Conservation (phyloP, 345 rosid genomes). For the Citrus reticulata region DNA sequence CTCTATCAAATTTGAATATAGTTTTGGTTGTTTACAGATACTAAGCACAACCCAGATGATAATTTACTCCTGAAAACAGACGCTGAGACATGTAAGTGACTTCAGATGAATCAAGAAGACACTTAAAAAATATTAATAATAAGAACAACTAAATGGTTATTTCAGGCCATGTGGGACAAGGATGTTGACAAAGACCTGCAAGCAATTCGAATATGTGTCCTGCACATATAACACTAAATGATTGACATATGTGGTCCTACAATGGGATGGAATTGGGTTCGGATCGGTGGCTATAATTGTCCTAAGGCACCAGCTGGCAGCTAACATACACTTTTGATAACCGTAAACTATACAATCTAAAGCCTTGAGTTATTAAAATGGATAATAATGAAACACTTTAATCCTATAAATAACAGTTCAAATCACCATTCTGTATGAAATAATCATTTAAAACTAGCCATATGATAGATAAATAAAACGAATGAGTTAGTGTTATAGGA, state of each 20-base stretch:
- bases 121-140: background rate
- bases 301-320: slow-evolving; percentile 12
- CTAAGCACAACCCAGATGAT: background rate
- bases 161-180: background rate
- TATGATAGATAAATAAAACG: background rate
- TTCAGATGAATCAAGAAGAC: slow-evolving; percentile 2
- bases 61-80: background rate
- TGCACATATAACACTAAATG: slow-evolving; percentile 3
- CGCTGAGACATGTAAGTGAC: background rate
- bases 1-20: background rate
- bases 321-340: background rate
- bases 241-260: slow-evolving; percentile 22
- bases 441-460: background rate
- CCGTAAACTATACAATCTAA: background rate
- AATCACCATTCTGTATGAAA: background rate
- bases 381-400: background rate
- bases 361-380: background rate
- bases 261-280: slow-evolving; percentile 2
- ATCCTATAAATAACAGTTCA: background rate
- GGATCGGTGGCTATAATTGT: slow-evolving; percentile 2
- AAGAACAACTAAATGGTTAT: background rate
- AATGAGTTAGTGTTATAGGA: slow-evolving; percentile 6
- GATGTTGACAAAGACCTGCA: background rate
- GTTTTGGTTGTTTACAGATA: background rate
- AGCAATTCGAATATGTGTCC: background rate